These are phyloP conservation scores for Salvia hispanica DNA, from an alignment of 257 asterid species.

Conservation along the genomic window DNA sequence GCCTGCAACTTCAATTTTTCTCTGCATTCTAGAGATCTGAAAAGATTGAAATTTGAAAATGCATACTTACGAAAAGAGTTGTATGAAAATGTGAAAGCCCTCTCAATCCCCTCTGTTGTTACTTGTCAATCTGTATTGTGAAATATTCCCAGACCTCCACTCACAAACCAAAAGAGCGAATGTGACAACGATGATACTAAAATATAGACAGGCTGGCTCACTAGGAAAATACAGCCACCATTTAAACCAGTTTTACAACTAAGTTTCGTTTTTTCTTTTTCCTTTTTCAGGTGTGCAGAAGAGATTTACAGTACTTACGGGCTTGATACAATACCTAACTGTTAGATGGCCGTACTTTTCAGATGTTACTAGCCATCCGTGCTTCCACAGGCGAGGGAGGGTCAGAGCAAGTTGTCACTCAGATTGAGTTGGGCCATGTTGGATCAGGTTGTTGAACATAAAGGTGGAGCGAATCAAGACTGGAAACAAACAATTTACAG, in stretches of 20 bases:
- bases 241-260: conserved; percentile 5
- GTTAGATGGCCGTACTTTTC: conserved; percentile 18
- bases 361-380: background rate
- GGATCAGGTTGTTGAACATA: conserved; percentile 27
- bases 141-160: conserved; percentile 5
- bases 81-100: background rate
- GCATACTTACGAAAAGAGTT: background rate
- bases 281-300: conserved; percentile 9
- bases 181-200: background rate
- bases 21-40: background rate
- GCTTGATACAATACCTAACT: conserved; percentile 5
- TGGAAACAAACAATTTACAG: conserved; percentile 30
- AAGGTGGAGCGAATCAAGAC: conserved; percentile 48
- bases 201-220: background rate
- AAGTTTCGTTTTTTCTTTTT: background rate
- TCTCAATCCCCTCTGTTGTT: background rate
- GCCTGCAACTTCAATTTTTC: background rate
- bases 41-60: background rate
- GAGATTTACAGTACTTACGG: conserved; percentile 20
- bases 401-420: background rate
- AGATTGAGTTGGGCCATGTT: conserved; percentile 8
- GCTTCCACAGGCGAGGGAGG: conserved; percentile 12
- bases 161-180: background rate
- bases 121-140: background rate
- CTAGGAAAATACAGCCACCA: background rate